These are phyloP conservation scores for Penicillium robsamsonii DNA, from an alignment of 495 filamentous ascomycete genomes.

Conservation along the genomic window DNA sequence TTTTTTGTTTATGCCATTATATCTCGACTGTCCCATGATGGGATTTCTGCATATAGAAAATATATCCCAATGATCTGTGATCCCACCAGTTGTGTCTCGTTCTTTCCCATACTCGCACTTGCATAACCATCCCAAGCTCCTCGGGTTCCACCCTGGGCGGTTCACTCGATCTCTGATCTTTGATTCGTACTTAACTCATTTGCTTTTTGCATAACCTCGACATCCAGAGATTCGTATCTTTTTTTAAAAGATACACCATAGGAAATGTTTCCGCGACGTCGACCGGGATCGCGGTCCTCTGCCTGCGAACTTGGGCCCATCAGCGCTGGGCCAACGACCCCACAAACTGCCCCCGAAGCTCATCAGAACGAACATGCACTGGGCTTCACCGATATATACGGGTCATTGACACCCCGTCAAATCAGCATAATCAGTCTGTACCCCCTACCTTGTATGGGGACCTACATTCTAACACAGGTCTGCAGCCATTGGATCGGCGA, in stretches of 20 bases:
- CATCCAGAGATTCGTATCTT: background rate
- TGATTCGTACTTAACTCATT: background rate
- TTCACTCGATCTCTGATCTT: background rate
- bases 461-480: slow-evolving; percentile 7
- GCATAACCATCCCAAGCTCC: background rate
- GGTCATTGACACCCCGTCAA: slow-evolving; percentile 62
- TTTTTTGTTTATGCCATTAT: slow-evolving; percentile 14
- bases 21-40: slow-evolving; percentile 20
- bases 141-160: background rate
- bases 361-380: slow-evolving; percentile 6
- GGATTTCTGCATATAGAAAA: slow-evolving; percentile 35
- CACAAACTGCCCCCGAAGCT: background rate
- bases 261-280: background rate
- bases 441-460: background rate
- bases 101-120: slow-evolving; percentile 9
- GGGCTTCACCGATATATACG: slow-evolving; percentile 45
- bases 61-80: slow-evolving; percentile 15
- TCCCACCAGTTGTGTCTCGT: slow-evolving; percentile 8
- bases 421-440: slow-evolving; percentile 65
- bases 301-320: background rate
- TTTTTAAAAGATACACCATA: background rate
- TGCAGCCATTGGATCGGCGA: slow-evolving; percentile 74
- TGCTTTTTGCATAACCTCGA: background rate
- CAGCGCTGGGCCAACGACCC: background rate
- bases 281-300: slow-evolving; percentile 2